Base-by-base conservation (phyloP, 208 protist species). In the Porcisia deanei region DNA sequence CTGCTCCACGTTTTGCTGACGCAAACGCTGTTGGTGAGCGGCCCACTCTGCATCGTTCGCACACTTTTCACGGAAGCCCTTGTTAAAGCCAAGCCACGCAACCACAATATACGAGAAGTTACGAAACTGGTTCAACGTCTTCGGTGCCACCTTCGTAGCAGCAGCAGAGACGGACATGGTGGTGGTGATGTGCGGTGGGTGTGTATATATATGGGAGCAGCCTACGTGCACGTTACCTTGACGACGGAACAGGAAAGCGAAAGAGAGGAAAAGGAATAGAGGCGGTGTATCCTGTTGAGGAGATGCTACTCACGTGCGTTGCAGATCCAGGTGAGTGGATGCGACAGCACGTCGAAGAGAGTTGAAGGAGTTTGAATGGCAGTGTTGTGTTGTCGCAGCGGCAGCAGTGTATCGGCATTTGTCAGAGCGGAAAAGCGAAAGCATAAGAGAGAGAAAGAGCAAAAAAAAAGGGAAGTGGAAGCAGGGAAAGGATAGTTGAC, bases 91-190 rank as follows among this genome's bases (percentile, higher is more conserved):
- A 52, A 89, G 57, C 86, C 86, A 95, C 22, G 91, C 93, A 2
- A 91, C 87, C 49, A 95, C 84, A n/a, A 95, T 75, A 82, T 96
- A 96, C 37, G 85, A 86, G 65, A 96, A 86, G 85, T 96, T 96
- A 45, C 91, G 91, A 60, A 96, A 88, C 85, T 97, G 93, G 77
- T 96, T 86, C 20, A 97, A 84, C 75, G 90, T 95, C 83, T 95
- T 93, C 12, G 93, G 93, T 37, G 90, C 81, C 34, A 85, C 93
- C 83, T 95, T 94, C 71, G 90, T 77, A 47, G 89, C 84, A 49
- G 86, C 83, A 63, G 77, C 58, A 72, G 72, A 75, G 60, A 64
- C 71, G 64, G 76, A 84, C 79, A 79, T 84, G 63, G 16, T 16
- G 39, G 22, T 41, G 63, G 20, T 67, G 63, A 9, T 49, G 41